These are phyloP conservation scores for Stagonosporopsis vannaccii DNA, from an alignment of 2,329 filamentous ascomycete genomes.

Conservation along the genomic window DNA sequence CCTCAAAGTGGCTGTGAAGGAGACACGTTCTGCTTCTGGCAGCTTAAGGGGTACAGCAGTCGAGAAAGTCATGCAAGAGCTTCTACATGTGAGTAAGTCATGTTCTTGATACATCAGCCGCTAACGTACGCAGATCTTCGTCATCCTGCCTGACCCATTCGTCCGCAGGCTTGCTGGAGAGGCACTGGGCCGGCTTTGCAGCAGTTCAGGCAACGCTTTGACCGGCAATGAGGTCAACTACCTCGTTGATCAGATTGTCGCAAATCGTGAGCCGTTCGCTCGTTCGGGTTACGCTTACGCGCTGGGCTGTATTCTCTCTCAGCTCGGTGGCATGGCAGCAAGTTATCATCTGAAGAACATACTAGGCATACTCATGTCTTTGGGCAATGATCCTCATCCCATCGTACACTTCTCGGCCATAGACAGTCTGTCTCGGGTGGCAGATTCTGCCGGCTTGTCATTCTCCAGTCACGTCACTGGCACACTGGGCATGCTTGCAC, in stretches of 20 bases:
- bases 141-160: constrained; percentile 84
- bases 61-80: constrained; percentile 71
- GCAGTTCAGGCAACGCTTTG: constrained; percentile 81
- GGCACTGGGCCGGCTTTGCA: constrained; percentile 85
- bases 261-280: constrained; percentile 90
- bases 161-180: constrained; percentile 86
- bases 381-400: constrained; percentile 94
- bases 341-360: constrained; percentile 97
- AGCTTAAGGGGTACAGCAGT: constrained; percentile 77
- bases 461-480: constrained; percentile 91
- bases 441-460: constrained; percentile 89
- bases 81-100: constrained; percentile 75
- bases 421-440: constrained; percentile 83
- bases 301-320: constrained; percentile 89
- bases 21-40: constrained; percentile 75
- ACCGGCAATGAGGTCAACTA: constrained; percentile 91
- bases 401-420: constrained; percentile 97
- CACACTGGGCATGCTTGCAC: constrained; percentile 90
- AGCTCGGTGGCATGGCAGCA: constrained; percentile 96
- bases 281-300: constrained; percentile 94
- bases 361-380: constrained; percentile 95
- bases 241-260: constrained; percentile 91
- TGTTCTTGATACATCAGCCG: background rate
- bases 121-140: constrained; percentile 63
- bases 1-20: constrained; percentile 83